phyloP scores from a whole-genome alignment of 192 early-diverging fungal species.

The Radiomyces spectabilis region DNA sequence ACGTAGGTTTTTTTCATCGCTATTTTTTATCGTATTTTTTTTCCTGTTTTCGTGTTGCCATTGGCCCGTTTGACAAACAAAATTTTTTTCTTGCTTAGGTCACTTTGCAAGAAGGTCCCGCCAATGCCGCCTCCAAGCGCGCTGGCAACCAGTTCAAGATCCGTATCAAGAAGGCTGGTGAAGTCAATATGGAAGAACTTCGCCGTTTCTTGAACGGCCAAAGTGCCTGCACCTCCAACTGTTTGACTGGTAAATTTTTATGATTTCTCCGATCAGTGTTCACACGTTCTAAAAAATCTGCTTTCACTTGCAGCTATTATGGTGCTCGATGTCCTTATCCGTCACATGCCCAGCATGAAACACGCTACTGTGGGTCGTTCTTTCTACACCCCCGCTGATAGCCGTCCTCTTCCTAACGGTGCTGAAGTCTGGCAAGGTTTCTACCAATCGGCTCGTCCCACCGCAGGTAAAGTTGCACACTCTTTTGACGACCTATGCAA shows the following conservation, averaged over 20 bases:
- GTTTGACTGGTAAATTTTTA: slow-evolving; percentile 28
- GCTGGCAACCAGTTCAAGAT: slow-evolving; percentile 53
- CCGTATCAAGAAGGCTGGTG: slow-evolving; percentile 55
- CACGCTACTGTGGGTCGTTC: slow-evolving; percentile 81
- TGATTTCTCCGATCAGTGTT: background rate
- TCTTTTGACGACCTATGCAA: background rate
- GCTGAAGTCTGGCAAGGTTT: slow-evolving; percentile 91
- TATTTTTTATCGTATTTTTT: background rate
- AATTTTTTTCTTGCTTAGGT: slow-evolving; percentile 17
- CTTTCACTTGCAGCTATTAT: slow-evolving; percentile 40
- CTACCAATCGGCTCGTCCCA: slow-evolving; percentile 81
- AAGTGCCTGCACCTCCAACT: slow-evolving; percentile 31
- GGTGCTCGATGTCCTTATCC: slow-evolving; percentile 75
- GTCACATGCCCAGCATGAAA: slow-evolving; percentile 71
- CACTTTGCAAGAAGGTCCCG: slow-evolving; percentile 33
- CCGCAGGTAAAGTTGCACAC: slow-evolving; percentile 38
- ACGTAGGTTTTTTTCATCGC: slow-evolving; percentile 24
- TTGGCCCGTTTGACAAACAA: background rate
- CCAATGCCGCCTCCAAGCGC: slow-evolving; percentile 17
- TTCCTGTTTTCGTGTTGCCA: background rate
- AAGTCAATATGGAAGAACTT: slow-evolving; percentile 61
- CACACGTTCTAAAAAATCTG: too few relatives aligned
- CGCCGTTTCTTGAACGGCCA: slow-evolving; percentile 40
- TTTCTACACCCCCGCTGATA: slow-evolving; percentile 78
- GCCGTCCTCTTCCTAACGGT: slow-evolving; percentile 50